These are phyloP conservation scores for Colletotrichum salicis DNA, from an alignment of 2,329 filamentous ascomycete species.

Conservation along the genomic window DNA sequence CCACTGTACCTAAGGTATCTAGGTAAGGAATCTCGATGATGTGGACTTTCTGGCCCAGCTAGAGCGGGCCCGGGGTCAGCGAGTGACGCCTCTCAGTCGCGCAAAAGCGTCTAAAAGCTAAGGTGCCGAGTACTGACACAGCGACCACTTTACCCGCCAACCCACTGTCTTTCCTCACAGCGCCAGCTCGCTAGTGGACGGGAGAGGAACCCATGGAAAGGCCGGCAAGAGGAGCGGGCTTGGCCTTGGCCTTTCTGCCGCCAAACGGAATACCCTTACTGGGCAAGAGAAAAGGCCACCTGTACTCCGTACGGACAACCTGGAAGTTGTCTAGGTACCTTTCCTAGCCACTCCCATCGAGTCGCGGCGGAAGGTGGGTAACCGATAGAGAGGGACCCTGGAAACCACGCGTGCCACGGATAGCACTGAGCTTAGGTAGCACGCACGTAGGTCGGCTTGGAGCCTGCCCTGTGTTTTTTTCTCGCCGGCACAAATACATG, in stretches of 20 bases:
- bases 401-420: not conserved
- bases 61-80: not conserved
- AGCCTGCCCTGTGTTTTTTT: not conserved
- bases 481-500: not conserved
- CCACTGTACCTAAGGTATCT: no score
- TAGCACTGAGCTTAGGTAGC: not conserved
- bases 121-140: no score
- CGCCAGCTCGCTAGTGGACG: slow-evolving; percentile 2
- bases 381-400: not conserved
- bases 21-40: slow-evolving; percentile 28
- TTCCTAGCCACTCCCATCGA: not conserved
- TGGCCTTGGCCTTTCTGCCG: slow-evolving; percentile 4
- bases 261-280: slow-evolving; percentile 1
- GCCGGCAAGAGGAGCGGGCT: slow-evolving; percentile 20
- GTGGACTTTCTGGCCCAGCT: slow-evolving; percentile 26
- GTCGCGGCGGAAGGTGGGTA: not conserved
- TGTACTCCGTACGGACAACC: slow-evolving; percentile 3
- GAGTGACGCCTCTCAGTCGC: not conserved
- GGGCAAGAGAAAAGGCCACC: slow-evolving; percentile 30
- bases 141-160: slow-evolving; percentile 5
- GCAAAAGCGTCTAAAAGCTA: not conserved
- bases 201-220: not conserved
- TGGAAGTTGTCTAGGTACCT: not conserved
- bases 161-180: slow-evolving; percentile 2
- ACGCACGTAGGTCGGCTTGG: not conserved